Evolutionary conservation across 176 grass and related monocot genomes (phyloP), one percentile per base, ranked within the genome.

Genomic region (Calamus simplicifolius): DNA sequence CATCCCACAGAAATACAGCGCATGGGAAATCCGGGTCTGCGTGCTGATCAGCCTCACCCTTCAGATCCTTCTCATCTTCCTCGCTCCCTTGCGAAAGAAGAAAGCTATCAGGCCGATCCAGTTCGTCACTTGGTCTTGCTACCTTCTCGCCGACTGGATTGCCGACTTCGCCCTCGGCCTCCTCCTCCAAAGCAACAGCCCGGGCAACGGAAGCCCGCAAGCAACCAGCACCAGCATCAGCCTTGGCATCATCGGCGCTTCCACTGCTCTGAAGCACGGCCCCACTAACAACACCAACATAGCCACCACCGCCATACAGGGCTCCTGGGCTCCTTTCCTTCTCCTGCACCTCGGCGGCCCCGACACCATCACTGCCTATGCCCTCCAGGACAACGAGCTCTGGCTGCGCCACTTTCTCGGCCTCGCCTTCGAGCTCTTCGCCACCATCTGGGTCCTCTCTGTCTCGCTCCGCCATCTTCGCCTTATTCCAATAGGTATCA

Each of bases 301-400:
- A 23, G 21, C 21, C 21, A 23, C 21, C 21, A 23, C 21, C 21
- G 21, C 21, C 21, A 50, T 78, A 29, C 27, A 27, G 25, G 28
- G 72, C 48, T 67, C 79, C 21, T 85, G 81, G 81, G 71, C 76
- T 0, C 81, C 81, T 3, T 79, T 84, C 49, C 71, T 85, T 18
- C 28, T 85, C 35, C 70, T 85, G 29, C 81, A 85, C 25, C 75
- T 78, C 3, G 74, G 63, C 4, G 69, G 80, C 2, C 69, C 64
- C 4, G 69, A 83, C 14, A 68, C 69, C 68, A 75, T 80, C 15
- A 74, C 80, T 5, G 64, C 80, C 4, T 68, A 69, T 28, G 63
- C 63, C 5, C 8, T 84, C 1, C 64, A 79, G 35, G 81, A 84
- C 59, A 84, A 77, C 12, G 29, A 65, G 5, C 56, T 85, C 13